Evolutionary conservation across 1,139 yeast genomes (phyloP), one percentile per base, ranked within the genome.

Genomic region (Cylindricascospora bacillispora): DNA sequence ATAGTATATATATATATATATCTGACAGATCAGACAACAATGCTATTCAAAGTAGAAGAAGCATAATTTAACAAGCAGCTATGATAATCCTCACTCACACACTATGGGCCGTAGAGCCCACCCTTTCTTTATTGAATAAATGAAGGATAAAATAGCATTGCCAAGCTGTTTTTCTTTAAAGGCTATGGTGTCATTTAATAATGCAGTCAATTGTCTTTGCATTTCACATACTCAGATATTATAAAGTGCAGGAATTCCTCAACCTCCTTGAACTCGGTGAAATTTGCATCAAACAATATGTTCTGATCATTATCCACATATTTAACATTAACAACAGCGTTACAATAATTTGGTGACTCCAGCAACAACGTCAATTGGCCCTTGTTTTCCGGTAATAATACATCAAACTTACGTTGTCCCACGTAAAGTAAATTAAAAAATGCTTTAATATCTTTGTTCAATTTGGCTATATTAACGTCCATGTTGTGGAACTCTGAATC

Each of bases 241-340:
- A 52, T 41, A 29, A 52, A 52, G 33, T 49, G 48, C 26, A 52
- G 33, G 28, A 51, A 51, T 24, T 52, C 57, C 34, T 52, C 57
- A 11, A 50, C 36, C 28, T 50, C 56, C 30, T 50, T 50, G 27
- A 52, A 49, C 27, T 52, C 55, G 1, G 54, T 35, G 30, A 52
- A 52, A 13, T 36, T 37, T 6, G 56, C 40, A 23, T 49, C 44
- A 24, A 49, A 51, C n/a, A 35, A 26, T 7, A 32, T 35, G 9
- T 30, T 29, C 9, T 29, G 34, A 4, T 28, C 15, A 3, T 25
- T 17, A 20, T 36, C 33, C 4, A 24, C 13, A 24, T 44, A 49
- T 24, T 36, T 39, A 12, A 52, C 37, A 9, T 29, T 29, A 3
- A 49, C 42, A 5, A 44, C 36, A 1, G 54, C 54, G 27, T 50